These are phyloP conservation scores for Coemansia sp. DNA, from an alignment of 192 early-diverging fungal genomes.

Conservation along the genomic window DNA sequence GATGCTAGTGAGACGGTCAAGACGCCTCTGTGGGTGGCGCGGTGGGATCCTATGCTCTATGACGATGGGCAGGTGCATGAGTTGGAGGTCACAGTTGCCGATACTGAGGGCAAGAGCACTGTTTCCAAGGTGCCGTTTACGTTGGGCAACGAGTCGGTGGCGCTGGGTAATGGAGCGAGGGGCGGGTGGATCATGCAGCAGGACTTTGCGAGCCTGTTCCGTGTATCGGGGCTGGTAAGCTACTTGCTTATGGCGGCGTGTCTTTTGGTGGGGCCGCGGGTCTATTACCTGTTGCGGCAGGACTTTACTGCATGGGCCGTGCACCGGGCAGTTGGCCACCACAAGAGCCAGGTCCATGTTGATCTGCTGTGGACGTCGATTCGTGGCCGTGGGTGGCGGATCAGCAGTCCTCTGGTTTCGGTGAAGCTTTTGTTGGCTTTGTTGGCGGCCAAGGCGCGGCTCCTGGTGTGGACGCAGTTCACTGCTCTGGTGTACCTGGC, in stretches of 20 bases:
- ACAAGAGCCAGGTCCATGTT: conserved; percentile 16
- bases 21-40: conserved; percentile 62
- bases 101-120: conserved; percentile 51
- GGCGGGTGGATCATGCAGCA: conserved; percentile 69
- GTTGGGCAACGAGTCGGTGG: conserved; percentile 52
- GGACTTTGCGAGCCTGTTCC: conserved; percentile 54
- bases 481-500: conserved; percentile 37
- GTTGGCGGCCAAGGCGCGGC: conserved; percentile 32
- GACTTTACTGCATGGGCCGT: conserved; percentile 13
- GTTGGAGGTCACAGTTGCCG: conserved; percentile 57
- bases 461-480: conserved; percentile 45
- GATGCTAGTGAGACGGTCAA: conserved; percentile 32
- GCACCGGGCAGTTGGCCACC: conserved; percentile 12
- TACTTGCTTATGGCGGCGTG: conserved; percentile 42
- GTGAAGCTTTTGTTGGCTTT: conserved; percentile 17
- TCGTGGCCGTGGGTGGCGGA: background rate
- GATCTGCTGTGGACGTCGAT: conserved; percentile 5
- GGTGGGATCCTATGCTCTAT: conserved; percentile 67
- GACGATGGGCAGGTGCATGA: conserved; percentile 61
- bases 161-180: conserved; percentile 56
- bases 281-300: conserved; percentile 3
- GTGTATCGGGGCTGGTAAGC: conserved; percentile 13
- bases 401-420: background rate
- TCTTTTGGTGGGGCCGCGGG: conserved; percentile 27
- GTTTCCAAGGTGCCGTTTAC: conserved; percentile 56